Evolutionary conservation across 805 yeast genomes (phyloP), one percentile per base, ranked within the genome.

Genomic region (Wickerhamomyces alni): DNA sequence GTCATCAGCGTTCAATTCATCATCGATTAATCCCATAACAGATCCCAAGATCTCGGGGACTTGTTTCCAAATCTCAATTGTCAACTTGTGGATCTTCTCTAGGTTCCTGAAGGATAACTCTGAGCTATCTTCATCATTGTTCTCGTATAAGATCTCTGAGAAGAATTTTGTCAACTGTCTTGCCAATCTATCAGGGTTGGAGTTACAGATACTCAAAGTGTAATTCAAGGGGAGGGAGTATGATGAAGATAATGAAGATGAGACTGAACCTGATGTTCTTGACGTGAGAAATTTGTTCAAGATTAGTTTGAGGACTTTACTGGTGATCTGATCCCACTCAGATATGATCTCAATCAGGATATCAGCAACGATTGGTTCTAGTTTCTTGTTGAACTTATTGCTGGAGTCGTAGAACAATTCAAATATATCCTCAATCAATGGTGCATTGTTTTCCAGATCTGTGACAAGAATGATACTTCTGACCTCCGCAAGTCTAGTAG

Each of bases 161-260:
- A 87, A 84, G 48, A 80, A 82, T 54, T 81, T 88, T 3, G 94
- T 82, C 26, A 86, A 66, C 44, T 77, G 77, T 46, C 95, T 72
- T 13, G 91, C 75, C 71, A 88, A 69, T 44, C 87, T 69, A 45
- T 84, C 94, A 1, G 78, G 58, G 48, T 85, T 84, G 1, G 76
- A 65, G 41, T 76, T 80, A 54, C 95, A 87, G 3, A 88, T 70
- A 12, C 74, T 66, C 28, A 82, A 55, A 6, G 88, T 77, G 49
- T 87, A 71, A 30, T 72, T 74, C 54, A 82, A 80, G 0, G 83
- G 84, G 1, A 84, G 77, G 1, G 53, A 38, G 12, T 46, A 40
- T 9, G 55, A 40, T 3, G 50, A 32, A 2, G 51, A 21, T 11
- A 48, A 44, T 15, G 45, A 29, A n/a, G 46, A 17, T 6, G 54